A percentile compares a stretch with the other conserved stretches of the same genome.
phyloP scores from a whole-genome alignment of 768 basidiomycete genomes.

The Hemileccinum rubropunctum region DNA sequence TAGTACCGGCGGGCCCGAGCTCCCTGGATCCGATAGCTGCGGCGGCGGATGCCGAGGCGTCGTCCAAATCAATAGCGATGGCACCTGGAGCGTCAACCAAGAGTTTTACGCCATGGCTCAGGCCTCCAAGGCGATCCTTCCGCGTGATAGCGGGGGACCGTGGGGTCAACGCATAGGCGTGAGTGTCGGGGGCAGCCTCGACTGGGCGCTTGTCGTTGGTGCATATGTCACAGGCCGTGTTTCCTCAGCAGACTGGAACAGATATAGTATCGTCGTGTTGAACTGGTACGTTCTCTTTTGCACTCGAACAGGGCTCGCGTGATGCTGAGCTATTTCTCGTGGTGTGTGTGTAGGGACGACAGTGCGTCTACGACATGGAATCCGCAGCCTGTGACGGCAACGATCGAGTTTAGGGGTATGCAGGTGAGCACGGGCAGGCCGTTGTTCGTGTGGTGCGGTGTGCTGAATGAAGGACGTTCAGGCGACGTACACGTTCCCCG shows the following conservation, averaged over 20 bases:
- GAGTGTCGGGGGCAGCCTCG: constrained; percentile 52
- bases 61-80: constrained; percentile 62
- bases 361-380: constrained; percentile 49
- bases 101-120: constrained; percentile 80
- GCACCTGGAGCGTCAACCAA: constrained; percentile 64
- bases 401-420: constrained; percentile 62
- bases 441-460: background rate
- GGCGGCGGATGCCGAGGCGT: constrained; percentile 64
- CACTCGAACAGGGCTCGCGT: background rate
- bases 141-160: constrained; percentile 64
- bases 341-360: constrained; percentile 41
- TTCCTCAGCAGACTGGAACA: constrained; percentile 51
- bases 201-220: constrained; percentile 59
- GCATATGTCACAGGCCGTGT: constrained; percentile 63
- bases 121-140: constrained; percentile 69
- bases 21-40: constrained; percentile 65
- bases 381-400: constrained; percentile 50
- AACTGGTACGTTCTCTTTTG: constrained; percentile 47
- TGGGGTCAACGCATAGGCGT: constrained; percentile 68
- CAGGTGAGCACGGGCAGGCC: constrained; percentile 40
- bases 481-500: constrained; percentile 76
- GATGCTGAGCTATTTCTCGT: background rate
- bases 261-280: constrained; percentile 71
- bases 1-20: constrained; percentile 56
- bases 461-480: constrained; percentile 15